Conservation (phyloP, 2,329 filamentous ascomycete species). For the Stagonosporopsis cucurbitacearum region DNA sequence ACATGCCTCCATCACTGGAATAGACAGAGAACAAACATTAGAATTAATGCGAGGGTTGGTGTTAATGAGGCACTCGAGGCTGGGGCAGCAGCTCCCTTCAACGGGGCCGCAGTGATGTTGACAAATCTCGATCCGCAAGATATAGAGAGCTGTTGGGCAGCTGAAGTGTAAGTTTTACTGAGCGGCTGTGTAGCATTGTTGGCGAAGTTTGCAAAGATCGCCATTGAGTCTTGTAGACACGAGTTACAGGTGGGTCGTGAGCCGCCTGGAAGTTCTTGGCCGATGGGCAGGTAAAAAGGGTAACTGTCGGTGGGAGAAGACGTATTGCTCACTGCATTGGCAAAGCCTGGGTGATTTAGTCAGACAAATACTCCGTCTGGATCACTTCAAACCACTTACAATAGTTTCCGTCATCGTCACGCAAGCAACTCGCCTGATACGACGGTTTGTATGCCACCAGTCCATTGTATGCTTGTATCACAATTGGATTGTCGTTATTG, state of each 20-base stretch:
- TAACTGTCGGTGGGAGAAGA: slow-evolving; percentile 75
- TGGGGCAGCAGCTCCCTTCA: slow-evolving; percentile 40
- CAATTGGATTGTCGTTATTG: slow-evolving; percentile 68
- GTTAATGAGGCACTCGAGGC: slow-evolving; percentile 32
- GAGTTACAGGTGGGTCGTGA: slow-evolving; percentile 75
- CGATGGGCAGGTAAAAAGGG: slow-evolving; percentile 85
- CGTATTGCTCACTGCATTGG: slow-evolving; percentile 80
- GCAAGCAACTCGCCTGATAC: slow-evolving; percentile 81
- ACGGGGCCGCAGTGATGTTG: slow-evolving; percentile 55
- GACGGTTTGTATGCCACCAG: slow-evolving; percentile 78
- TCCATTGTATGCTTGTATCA: slow-evolving; percentile 76
- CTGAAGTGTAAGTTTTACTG: slow-evolving; percentile 70
- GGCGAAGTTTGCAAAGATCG: slow-evolving; percentile 74
- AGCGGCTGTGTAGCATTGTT: slow-evolving; percentile 71
- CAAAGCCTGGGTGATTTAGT: slow-evolving; percentile 61
- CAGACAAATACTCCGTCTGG: slow-evolving; percentile 2
- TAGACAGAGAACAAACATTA: slow-evolving; percentile 46
- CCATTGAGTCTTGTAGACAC: slow-evolving; percentile 83
- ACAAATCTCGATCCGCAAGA: slow-evolving; percentile 64
- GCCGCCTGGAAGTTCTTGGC: slow-evolving; percentile 69
- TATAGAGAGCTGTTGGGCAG: slow-evolving; percentile 76
- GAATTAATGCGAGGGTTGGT: slow-evolving; percentile 40
- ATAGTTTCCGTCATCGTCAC: slow-evolving; percentile 66
- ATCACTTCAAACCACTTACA: slow-evolving; percentile 61
- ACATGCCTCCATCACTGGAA: slow-evolving; percentile 35